Evolutionary conservation across 1,284 basidiomycete species (phyloP), one percentile per base, ranked within the genome.

Genomic region (Cerrena zonata): DNA sequence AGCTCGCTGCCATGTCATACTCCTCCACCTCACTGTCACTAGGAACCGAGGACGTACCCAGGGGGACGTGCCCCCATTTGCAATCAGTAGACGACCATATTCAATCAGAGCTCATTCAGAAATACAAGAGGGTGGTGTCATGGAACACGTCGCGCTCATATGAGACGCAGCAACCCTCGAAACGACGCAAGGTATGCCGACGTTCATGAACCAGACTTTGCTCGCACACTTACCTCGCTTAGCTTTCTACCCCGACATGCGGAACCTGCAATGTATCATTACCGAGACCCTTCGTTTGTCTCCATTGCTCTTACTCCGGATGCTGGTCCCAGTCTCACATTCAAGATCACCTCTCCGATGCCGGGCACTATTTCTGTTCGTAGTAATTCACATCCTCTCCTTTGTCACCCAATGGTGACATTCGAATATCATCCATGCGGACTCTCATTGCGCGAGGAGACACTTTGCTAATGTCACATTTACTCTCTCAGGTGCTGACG

Each of bases 261-360:
- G 76, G 76, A 10, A 75, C 73, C 5, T 94, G 91, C 61, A 64
- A 71, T 3, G 52, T 75, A 0, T 61, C 80, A 0, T 70, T 91
- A 19, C 69, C 80, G 2, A 73, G 88, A n/a, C 89, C 90, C 1
- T 86, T 87, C 64, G 82, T 81, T 5, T 94, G 91, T 59, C 69
- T 93, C 10, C 79, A 86, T n/a, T 94, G 91, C 62, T 62, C 79
- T 3, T 88, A 77, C 61, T 74, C 80, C 23, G 90, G 86, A 5
- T 94, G 91, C 60, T 88, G 84, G 88, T 57, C 63, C 18, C 71
- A 69, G 45, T 73, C 70, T 18, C 89, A 86, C 62, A 71, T 79
- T 40, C 62, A 69, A 4, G 67, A 63, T 2, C 89, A 89, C 64
- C 70, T 86, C 54, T 75, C 69, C 56, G 74, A 79, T 19, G 60